These are phyloP conservation scores for Vanrija sp. DNA, from an alignment of 1,284 basidiomycete species.

Conservation along the genomic window DNA sequence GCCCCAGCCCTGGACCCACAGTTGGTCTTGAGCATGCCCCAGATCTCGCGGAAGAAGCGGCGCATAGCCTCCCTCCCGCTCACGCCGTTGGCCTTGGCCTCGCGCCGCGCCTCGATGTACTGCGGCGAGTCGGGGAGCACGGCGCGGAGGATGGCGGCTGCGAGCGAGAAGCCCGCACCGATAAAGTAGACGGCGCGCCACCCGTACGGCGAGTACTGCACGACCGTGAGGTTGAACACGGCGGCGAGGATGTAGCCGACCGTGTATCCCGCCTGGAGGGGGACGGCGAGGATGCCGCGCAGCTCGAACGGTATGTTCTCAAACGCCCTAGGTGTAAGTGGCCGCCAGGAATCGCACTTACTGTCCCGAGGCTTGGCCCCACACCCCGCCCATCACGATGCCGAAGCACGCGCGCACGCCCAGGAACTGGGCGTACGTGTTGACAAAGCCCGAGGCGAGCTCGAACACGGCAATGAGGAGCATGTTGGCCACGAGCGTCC, in stretches of 20 bases:
- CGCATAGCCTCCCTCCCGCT: conserved; percentile 56
- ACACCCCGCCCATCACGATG: conserved; percentile 70
- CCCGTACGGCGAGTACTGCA: conserved; percentile 40
- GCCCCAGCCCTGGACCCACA: conserved; percentile 84
- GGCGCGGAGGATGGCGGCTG: conserved; percentile 68
- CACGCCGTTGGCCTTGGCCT: conserved; percentile 44
- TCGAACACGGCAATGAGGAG: conserved; percentile 67
- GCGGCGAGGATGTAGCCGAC: conserved; percentile 54
- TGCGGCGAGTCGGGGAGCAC: conserved; percentile 74
- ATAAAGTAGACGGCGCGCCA: conserved; percentile 55
- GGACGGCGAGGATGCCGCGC: conserved; percentile 78
- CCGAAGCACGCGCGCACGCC: conserved; percentile 65
- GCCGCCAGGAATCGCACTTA: too few species aligned
- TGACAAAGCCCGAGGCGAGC: conserved; percentile 59
- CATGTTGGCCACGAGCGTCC: conserved; percentile 79
- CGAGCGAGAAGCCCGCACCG: conserved; percentile 64
- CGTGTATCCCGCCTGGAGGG: conserved; percentile 79
- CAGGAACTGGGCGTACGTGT: conserved; percentile 51
- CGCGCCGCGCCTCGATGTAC: conserved; percentile 55
- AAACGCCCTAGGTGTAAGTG: conserved; percentile 53
- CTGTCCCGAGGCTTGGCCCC: conserved; percentile 40
- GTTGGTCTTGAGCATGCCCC: conserved; percentile 72
- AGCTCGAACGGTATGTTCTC: conserved; percentile 84
- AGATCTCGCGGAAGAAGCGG: conserved; percentile 67
- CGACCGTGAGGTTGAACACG: conserved; percentile 65